Percentiles rank a stretch among this genome's conserved stretches.
Conservation (phyloP, 2,329 filamentous ascomycete species). For the Fusarium musae region DNA sequence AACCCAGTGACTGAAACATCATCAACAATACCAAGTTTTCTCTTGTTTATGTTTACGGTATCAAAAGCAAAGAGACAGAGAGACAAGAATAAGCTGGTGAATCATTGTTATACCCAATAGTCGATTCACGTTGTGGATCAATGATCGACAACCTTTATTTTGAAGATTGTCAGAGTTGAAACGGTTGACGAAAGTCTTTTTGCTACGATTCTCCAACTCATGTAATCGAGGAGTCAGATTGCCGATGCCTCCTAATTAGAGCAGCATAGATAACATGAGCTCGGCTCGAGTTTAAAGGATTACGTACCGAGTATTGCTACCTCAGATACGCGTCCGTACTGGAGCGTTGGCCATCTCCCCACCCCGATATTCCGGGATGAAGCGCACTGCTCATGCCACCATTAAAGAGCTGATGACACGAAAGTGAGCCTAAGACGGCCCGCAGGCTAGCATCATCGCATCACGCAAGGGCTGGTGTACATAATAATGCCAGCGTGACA, state of each 20-base stretch:
- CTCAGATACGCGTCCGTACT: conserved; percentile 5
- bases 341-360: conserved; percentile 8
- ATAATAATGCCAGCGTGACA: conserved; percentile 29
- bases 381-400: conserved; percentile 9
- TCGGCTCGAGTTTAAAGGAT: not conserved
- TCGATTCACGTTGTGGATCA: conserved; percentile 27
- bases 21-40: not conserved
- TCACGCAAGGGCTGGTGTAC: conserved; percentile 34
- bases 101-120: conserved; percentile 6
- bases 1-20: not conserved
- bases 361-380: conserved; percentile 33
- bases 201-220: conserved; percentile 5
- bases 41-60: not conserved
- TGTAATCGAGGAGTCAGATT: conserved; percentile 28
- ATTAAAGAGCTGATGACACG: conserved; percentile 30
- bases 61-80: conserved; percentile 15
- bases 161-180: not conserved
- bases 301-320: conserved; percentile 13
- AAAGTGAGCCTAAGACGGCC: conserved; percentile 33
- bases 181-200: not conserved
- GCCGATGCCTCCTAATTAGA: conserved; percentile 1
- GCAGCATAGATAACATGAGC: not conserved
- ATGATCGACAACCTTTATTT: conserved; percentile 15
- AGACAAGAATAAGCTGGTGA: not conserved
- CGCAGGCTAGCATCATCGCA: conserved; percentile 35